Evolutionary conservation across 192 early-diverging fungal species (phyloP), one percentile per base, ranked within the genome.

Genomic region (Backusella westeae): DNA sequence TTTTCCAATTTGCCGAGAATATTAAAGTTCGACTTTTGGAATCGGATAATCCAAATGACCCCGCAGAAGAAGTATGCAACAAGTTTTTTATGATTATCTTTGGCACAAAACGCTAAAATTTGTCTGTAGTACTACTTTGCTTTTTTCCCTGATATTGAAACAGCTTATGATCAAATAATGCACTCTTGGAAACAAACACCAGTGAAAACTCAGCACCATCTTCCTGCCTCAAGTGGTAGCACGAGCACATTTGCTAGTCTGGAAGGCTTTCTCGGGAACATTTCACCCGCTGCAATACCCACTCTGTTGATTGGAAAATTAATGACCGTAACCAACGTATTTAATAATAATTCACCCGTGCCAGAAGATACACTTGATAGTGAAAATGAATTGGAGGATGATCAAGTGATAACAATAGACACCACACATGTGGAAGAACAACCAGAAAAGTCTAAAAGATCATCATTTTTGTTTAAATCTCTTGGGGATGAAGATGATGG

Each of bases 91-190:
- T 42, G 52, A 34, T 21, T 73, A 12, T 19, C 7, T 34, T 26
- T 26, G 19, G 3, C 56, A 29, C 4, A 26, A 34, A 68, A 19
- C 12, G 34, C n/a, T 34, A 38, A 34, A 68, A 9, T 34, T 7
- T 34, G 19, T 34, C 17, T 34, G 3, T 75, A 89, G 88, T 92
- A 90, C 41, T 87, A 84, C 56, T 92, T 92, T 75, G 85, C 90
- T 0, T 90, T 89, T 79, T 90, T 92, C 49, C 80, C 83, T 26
- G 82, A 92, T 59, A 84, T 83, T 10, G 67, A 78, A 4, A 67
- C 71, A 15, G 78, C 82, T 3, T 74, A 78, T 59, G 71, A 71
- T 21, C 69, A 83, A 29, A 53, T 89, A 26, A 76, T 32, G 2
- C 15, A 42, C 3, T 9, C 67, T 17, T 75, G 74, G 74, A 44